Conservation (phyloP, 1,139 yeast genomes). For the Yamadazyma membranifaciens region DNA sequence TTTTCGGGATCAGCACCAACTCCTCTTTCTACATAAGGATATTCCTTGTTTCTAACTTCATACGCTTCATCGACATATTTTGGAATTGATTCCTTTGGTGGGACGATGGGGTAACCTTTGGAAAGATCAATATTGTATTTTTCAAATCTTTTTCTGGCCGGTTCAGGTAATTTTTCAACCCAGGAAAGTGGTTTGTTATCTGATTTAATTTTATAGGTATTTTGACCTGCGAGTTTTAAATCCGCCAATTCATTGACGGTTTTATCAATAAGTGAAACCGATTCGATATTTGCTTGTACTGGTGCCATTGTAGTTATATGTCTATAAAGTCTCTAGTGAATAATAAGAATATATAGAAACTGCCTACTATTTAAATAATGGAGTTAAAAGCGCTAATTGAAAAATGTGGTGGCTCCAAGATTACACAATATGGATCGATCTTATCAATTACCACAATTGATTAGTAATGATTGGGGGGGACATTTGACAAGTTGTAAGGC, state of each 20-base stretch:
- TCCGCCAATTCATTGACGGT: conserved; percentile 6
- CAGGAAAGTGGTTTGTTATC: conserved; percentile 11
- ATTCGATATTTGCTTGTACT: neutral
- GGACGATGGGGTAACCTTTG: conserved; percentile 30
- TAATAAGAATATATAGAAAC: neutral
- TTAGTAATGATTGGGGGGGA: no score
- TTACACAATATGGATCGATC: neutral
- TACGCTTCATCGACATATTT: conserved; percentile 51
- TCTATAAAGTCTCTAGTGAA: neutral
- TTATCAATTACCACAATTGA: no score
- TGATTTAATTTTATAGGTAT: neutral
- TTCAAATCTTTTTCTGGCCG: conserved; percentile 24
- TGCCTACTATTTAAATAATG: neutral
- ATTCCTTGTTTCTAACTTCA: conserved; percentile 39
- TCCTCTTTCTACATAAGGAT: conserved; percentile 46
- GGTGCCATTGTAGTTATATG: conserved; percentile 4
- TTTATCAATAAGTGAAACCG: conserved; percentile 4
- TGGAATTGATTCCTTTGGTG: conserved; percentile 34
- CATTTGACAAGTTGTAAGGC: no score
- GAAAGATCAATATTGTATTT: conserved; percentile 30
- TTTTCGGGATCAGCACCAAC: conserved; percentile 52
- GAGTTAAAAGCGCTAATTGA: neutral
- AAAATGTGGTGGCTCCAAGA: neutral
- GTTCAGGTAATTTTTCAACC: conserved; percentile 18
- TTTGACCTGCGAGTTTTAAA: conserved; percentile 7